These are phyloP conservation scores for Colletotrichum incanum DNA, from an alignment of 2,329 filamentous ascomycete species.

Conservation along the genomic window DNA sequence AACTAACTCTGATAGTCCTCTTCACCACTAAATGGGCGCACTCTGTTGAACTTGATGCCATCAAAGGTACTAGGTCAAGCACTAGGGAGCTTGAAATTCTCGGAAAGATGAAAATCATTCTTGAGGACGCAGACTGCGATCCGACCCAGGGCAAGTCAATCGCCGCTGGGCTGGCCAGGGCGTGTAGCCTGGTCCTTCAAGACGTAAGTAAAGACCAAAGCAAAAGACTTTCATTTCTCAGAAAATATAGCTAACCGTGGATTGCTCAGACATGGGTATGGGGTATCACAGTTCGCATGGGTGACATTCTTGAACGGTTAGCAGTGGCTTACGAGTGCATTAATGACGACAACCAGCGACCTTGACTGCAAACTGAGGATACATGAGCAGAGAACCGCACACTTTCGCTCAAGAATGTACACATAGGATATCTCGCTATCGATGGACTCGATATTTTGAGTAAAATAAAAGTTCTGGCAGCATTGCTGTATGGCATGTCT, in stretches of 20 bases:
- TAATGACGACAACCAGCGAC: too few relatives aligned
- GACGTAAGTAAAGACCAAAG: background rate
- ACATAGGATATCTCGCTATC: background rate
- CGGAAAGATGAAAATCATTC: background rate
- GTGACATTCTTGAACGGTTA: too few relatives aligned
- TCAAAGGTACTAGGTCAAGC: background rate
- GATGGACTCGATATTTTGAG: background rate
- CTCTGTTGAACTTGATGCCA: background rate
- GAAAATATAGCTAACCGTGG: background rate
- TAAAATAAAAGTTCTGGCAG: background rate
- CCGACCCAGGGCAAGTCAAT: background rate
- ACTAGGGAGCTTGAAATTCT: background rate
- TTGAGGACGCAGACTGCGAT: constrained; percentile 7
- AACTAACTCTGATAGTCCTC: background rate
- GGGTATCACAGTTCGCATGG: constrained; percentile 19
- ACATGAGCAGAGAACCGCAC: too few relatives aligned
- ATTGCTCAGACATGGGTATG: constrained; percentile 8
- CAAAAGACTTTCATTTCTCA: too few relatives aligned
- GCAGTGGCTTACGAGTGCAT: too few relatives aligned
- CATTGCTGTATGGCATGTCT: background rate
- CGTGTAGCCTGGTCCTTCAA: background rate
- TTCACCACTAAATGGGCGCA: constrained; percentile 12
- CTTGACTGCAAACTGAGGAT: background rate
- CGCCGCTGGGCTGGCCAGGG: constrained; percentile 2
- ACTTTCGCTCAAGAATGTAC: background rate